Conservation (phyloP, 257 asterid species). For the Penstemon davidsonii region DNA sequence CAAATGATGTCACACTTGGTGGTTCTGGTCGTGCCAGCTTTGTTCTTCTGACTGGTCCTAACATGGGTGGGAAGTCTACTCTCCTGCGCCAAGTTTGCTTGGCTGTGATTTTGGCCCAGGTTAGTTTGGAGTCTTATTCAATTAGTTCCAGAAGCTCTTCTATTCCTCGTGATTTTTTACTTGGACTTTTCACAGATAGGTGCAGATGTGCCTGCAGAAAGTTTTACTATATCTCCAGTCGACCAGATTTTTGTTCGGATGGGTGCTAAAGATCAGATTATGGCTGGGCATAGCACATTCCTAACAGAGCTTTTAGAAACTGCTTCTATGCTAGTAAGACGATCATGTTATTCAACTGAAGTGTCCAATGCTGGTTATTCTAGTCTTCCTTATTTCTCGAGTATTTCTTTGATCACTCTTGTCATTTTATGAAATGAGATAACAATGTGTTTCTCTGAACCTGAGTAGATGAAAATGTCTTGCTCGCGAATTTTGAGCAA, state of each 20-base stretch:
- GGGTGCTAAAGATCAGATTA: slow-evolving; percentile 98
- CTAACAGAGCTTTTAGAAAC: slow-evolving; percentile 92
- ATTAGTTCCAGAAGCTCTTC: slow-evolving; percentile 19
- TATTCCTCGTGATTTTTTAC: slow-evolving; percentile 28
- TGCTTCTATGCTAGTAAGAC: slow-evolving; percentile 88
- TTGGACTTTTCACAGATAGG: slow-evolving; percentile 62
- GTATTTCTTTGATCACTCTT: slow-evolving; percentile 5
- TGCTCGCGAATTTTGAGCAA: not conserved
- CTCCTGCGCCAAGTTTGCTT: slow-evolving; percentile 94
- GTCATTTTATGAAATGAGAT: slow-evolving; percentile 12
- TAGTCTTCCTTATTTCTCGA: slow-evolving; percentile 13
- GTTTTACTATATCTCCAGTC: slow-evolving; percentile 68
- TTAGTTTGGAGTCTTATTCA: slow-evolving; percentile 31
- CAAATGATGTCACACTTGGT: slow-evolving; percentile 81
- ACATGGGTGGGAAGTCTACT: slow-evolving; percentile 99
- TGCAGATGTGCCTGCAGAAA: slow-evolving; percentile 92
- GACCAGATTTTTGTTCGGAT: slow-evolving; percentile 93
- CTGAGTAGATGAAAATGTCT: not conserved
- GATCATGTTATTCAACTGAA: slow-evolving; percentile 14
- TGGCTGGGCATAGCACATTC: slow-evolving; percentile 97
- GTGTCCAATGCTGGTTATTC: not conserved
- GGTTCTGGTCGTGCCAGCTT: slow-evolving; percentile 69
- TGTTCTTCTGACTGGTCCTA: slow-evolving; percentile 95
- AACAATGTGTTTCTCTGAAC: not conserved
- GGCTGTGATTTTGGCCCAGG: slow-evolving; percentile 97